Base-by-base conservation (phyloP, 2,329 filamentous ascomycete genomes). In the Dactylellina cionopaga region DNA sequence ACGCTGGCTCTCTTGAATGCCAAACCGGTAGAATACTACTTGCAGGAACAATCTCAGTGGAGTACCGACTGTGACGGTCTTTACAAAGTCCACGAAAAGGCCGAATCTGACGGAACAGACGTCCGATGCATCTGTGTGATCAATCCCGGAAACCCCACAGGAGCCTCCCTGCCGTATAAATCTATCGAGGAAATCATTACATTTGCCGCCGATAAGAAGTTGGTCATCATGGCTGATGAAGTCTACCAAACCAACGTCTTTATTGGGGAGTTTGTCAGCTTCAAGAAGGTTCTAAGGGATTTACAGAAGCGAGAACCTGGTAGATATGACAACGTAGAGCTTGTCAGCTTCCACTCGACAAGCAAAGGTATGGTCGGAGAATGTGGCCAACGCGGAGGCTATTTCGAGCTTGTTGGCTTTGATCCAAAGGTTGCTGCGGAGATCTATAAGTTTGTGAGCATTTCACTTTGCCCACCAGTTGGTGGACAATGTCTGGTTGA, bases 171-270 rank as follows among this genome's bases (percentile, higher is more conserved):
- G 15, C 84, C 89, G 33, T 86, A 90, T 75, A 85, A 88, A 17
- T 92, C 97, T 78, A 89, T 99, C 80, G 88, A 89, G 78, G 85
- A 86, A 55, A 91, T 98, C n/a, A 86, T 98, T 76, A 88, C 95
- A 75, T 90, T 97, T 75, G 94, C 95, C 37, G 89, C 88, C 25
- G 85, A 93, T 80, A 88, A 97, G 84, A 88, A 89, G 77, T 86
- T 99, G 24, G 92, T 98, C 63, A 85, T 98, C 75, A 87, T 99
- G 78, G 95, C 95, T 56, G 95, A 99, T 79, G 95, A 99, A 82
- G 95, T 99, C 35, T 99, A 99, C 87, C 95, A 99, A 83, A 98
- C 95, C 79, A 99, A 99, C 81, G 91, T 99, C 77, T 99, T 99
- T 83, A 84, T 90, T 74, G 95, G 95, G 81, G 86, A 94, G 80